These are phyloP conservation scores for Acidomyces sp. DNA, from an alignment of 495 filamentous ascomycete species.

Conservation along the genomic window DNA sequence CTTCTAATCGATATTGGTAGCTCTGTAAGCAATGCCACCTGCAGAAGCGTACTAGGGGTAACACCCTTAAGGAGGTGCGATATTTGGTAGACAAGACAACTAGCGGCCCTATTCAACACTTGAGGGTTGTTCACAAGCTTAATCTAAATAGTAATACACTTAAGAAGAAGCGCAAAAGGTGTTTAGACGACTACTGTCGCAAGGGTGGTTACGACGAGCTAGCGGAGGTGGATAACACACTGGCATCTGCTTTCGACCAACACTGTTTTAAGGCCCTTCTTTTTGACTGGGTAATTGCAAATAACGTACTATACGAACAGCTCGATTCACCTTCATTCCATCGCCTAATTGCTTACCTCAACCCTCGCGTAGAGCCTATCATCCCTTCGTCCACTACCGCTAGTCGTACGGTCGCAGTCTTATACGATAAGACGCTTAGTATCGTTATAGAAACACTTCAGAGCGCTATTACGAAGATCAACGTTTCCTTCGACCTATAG, in stretches of 20 bases:
- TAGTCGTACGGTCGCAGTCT: not conserved
- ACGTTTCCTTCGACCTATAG: not conserved
- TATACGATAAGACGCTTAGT: not conserved
- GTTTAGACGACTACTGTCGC: no score
- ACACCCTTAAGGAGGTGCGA: not conserved
- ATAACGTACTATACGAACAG: slow-evolving; percentile 1
- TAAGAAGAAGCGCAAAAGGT: no score
- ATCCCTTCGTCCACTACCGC: not conserved
- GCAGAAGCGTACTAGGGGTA: not conserved
- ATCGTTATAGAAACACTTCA: not conserved
- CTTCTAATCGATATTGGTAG: no score
- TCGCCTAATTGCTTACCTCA: not conserved
- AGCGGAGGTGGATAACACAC: not conserved
- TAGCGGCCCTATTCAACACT: not conserved
- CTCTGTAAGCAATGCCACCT: slow-evolving; percentile 1
- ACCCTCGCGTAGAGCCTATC: not conserved
- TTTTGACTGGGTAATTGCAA: slow-evolving; percentile 6
- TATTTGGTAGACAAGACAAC: not conserved
- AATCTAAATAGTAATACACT: no score
- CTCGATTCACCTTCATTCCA: not conserved
- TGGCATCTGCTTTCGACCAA: not conserved
- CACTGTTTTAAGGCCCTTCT: slow-evolving; percentile 1
- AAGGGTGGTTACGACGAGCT: not conserved
- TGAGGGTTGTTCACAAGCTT: no score
- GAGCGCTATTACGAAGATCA: slow-evolving; percentile 1